Evolutionary conservation across 2,329 filamentous ascomycete genomes (phyloP).

Genomic region (Fusarium sp.): DNA sequence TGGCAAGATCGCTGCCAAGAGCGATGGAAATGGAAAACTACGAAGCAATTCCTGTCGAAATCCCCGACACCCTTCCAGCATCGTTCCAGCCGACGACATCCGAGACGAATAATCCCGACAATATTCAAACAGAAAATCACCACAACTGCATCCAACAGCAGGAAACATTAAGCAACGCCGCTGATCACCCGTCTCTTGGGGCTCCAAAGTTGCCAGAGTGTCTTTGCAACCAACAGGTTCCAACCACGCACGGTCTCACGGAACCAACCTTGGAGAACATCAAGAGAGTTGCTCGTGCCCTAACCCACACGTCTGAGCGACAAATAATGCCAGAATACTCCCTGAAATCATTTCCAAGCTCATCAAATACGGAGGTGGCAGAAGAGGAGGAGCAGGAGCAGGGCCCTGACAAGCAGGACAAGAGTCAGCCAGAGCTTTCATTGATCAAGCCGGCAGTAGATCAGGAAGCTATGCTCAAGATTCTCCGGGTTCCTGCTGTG

Average conservation of each 20-base stretch:
- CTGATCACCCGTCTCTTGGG: background rate
- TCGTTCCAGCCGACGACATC: background rate
- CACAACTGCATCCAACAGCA: background rate
- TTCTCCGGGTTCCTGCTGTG: background rate
- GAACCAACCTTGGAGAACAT: background rate
- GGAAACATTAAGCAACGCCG: background rate
- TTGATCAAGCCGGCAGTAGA: background rate
- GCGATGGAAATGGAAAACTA: constrained; percentile 1
- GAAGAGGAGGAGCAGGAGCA: background rate
- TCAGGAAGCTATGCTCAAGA: background rate
- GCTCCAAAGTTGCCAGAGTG: no score
- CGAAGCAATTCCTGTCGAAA: background rate
- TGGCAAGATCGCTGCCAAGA: background rate
- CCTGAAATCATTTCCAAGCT: background rate
- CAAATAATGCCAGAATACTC: background rate
- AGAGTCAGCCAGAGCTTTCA: background rate
- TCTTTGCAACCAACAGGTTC: background rate
- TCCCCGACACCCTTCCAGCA: background rate
- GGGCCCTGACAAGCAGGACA: no score
- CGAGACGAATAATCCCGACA: background rate
- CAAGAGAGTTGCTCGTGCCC: accelerated
- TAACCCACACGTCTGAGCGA: background rate
- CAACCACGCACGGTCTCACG: background rate
- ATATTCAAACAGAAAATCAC: background rate
- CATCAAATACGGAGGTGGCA: background rate